phyloP scores from a whole-genome alignment of 495 filamentous ascomycete genomes.

The Talaromyces thailandensis region DNA sequence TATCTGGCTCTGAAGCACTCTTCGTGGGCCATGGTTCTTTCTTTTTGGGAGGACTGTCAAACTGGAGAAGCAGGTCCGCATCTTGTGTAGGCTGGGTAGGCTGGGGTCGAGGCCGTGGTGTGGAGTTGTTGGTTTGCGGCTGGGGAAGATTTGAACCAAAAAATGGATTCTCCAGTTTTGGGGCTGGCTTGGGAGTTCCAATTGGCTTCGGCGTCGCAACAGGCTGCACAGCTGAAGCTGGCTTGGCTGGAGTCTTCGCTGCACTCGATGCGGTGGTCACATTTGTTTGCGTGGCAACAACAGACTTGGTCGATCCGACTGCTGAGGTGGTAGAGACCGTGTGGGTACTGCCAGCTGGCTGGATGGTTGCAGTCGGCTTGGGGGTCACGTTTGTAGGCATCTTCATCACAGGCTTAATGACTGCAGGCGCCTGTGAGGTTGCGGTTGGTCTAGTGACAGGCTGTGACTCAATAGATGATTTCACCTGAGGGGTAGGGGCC shows the following conservation, averaged over 20 bases:
- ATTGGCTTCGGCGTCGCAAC: background rate
- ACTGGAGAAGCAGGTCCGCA: conserved; percentile 1
- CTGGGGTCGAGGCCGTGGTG: background rate
- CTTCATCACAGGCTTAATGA: background rate
- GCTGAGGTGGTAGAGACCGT: background rate
- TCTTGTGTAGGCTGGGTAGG: background rate
- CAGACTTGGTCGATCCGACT: background rate
- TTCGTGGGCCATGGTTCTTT: background rate
- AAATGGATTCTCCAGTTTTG: background rate
- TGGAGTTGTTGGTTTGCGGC: background rate
- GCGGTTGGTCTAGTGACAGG: background rate
- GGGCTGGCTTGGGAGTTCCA: background rate
- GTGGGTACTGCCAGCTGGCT: background rate
- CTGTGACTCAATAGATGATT: background rate
- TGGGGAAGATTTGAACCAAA: conserved; percentile 8
- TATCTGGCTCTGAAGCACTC: background rate
- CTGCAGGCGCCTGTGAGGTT: background rate
- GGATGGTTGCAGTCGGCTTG: background rate
- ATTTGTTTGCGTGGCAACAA: background rate
- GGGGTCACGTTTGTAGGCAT: background rate
- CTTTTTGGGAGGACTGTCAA: background rate
- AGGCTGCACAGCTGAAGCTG: background rate
- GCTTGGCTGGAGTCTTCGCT: background rate
- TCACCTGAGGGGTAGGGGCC: background rate
- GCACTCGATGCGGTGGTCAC: background rate